Evolutionary conservation across 78 protist species (phyloP), one percentile per base, ranked within the genome.

Genomic region (Chrysochromulina parva): DNA sequence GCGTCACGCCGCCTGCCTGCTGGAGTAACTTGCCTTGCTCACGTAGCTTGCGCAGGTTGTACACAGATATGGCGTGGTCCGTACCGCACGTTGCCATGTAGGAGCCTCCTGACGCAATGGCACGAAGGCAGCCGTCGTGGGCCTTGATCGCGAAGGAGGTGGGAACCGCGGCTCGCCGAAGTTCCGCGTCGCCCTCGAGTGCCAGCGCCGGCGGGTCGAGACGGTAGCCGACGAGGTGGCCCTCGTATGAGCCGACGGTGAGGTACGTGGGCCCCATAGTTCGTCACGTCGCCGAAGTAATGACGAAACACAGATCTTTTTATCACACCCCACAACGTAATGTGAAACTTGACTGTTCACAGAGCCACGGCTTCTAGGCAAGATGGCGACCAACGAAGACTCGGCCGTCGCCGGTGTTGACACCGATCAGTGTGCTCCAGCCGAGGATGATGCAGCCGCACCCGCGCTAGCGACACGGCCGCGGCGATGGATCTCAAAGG

Each of bases 41-140:
- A 9, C 59, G 5, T 24, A 7, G 47, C 62, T 24, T 48, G 24
- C 60, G 11, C 60, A 78, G 62, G 60, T 78, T 26, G 62, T 50
- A 53, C 24, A 78, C 62, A 20, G 19, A 3, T 20, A 78, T 50
- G 20, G 86, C n/a, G 57, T 78, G 6, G 62, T 78, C 86, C 24
- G 50, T 17, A 58, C 26, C 3, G 47, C 38, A 26, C 3, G 48
- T 53, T 20, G n/a, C 86, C n/a, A 53, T 7, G 9, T 22, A 11
- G 24, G 14, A 20, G 38, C 47, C 86, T 6, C 26, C 59, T 3
- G 50, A 3, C 14, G 50, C 59, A 0, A 28, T 28, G 11, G 62
- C 19, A 13, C 86, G 86, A 6, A 78, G 22, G 47, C 86, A 24
- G 86, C 86, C 86, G 24, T 1, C 38, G 86, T 78, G 86, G 62